These are phyloP conservation scores for Spathaspora sp. DNA, from an alignment of 1,139 yeast species.

Conservation along the genomic window DNA sequence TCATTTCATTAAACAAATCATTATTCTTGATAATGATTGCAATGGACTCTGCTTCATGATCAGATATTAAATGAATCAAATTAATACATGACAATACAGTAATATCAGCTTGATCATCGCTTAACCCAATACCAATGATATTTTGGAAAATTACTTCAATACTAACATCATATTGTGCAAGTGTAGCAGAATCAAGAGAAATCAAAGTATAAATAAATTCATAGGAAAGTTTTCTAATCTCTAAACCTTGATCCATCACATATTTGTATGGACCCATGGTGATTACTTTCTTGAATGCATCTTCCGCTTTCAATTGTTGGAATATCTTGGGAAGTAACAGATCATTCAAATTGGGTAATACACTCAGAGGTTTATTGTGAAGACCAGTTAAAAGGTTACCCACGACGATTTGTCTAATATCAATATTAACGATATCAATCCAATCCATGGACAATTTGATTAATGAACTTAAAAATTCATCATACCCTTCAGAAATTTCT, in stretches of 20 bases:
- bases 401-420: constrained; percentile 56
- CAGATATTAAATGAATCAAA: constrained; percentile 28
- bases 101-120: constrained; percentile 41
- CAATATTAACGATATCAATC: constrained; percentile 28
- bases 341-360: constrained; percentile 60
- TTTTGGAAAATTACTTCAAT: constrained; percentile 24
- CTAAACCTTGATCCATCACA: constrained; percentile 76
- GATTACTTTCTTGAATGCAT: constrained; percentile 60
- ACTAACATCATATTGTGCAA: constrained; percentile 20
- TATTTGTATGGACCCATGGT: constrained; percentile 90
- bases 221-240: constrained; percentile 69
- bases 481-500: constrained; percentile 12
- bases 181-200: constrained; percentile 23
- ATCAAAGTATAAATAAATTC: constrained; percentile 64
- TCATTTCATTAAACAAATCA: constrained; percentile 21
- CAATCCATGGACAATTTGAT: constrained; percentile 17
- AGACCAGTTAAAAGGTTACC: constrained; percentile 61
- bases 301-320: constrained; percentile 56
- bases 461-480: constrained; percentile 14
- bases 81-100: constrained; percentile 37
- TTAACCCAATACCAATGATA: constrained; percentile 34
- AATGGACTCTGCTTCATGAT: constrained; percentile 18
- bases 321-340: constrained; percentile 65
- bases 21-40: constrained; percentile 15
- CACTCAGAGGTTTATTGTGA: constrained; percentile 59